Evolutionary conservation across 2,329 filamentous ascomycete species (phyloP), one percentile per base, ranked within the genome.

Genomic region (Monosporascus sp.): DNA sequence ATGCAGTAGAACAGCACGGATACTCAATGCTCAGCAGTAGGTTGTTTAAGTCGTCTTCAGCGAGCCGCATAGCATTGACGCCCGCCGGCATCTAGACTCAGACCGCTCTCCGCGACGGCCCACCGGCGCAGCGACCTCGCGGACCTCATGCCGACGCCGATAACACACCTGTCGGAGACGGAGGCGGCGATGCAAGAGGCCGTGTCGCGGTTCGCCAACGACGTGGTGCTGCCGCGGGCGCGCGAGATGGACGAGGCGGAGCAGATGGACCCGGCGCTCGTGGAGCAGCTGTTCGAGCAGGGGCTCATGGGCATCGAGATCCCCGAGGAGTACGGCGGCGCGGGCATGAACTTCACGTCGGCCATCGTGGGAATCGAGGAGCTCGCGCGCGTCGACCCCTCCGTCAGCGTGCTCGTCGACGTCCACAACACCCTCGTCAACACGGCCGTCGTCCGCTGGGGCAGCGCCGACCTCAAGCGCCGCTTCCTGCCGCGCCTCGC

Each of bases 401-500:
- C 89, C 61, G 94, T 99, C 58, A 93, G 89, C 66, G 94, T 99
- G 58, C 75, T 99, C 77, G 90, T 92, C 53, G 94, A 99, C 71
- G 94, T 99, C 22, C 94, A 99, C 79, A 99, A 99, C 75, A 99
- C 94, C 1, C 80, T 99, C 50, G 93, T 96, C 72, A 97, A 97
- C 77, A 97, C 93, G 3, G 89, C 91, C 16, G 80, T 99, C 53
- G 69, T 97, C 65, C 95, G 91, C 70, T 95, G 88, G 71, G 94
- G 86, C 37, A 90, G 85, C 62, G 79, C 84, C 57, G 81, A 85
- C 63, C 74, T 88, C 56, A 89, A 95, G 82, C 87, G 88, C 73
- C 88, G 88, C 71, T 97, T 87, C 81, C 78, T 99, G 59, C 94
- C 94, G n/a, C 84, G 82, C 69, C 79, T 99, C 54, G 91, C 94